Percentiles rank a stretch among this genome's conserved stretches.
Conservation (phyloP, 2,329 filamentous ascomycete genomes). For the Penicillium sp. region DNA sequence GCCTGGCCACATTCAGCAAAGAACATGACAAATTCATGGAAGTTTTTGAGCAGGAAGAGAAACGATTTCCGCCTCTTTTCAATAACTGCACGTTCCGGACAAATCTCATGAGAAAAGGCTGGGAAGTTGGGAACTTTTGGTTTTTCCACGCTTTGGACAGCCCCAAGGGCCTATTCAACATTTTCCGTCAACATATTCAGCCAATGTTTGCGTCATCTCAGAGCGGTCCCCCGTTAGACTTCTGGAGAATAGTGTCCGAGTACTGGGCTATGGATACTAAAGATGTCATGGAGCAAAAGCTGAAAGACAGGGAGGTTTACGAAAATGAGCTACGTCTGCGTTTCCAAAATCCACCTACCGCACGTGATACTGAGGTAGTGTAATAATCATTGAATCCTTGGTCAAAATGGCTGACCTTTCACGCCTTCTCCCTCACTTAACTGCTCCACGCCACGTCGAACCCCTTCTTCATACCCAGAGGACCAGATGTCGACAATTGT, state of each 20-base stretch:
- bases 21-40: slow-evolving; percentile 19
- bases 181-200: slow-evolving; percentile 15
- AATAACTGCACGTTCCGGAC: slow-evolving; percentile 7
- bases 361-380: no score
- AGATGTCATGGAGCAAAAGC: not conserved
- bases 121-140: slow-evolving; percentile 27
- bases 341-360: no score
- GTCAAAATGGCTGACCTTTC: no score
- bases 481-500: no score
- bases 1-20: slow-evolving; percentile 11
- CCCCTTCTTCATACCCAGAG: no score
- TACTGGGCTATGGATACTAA: slow-evolving; percentile 3
- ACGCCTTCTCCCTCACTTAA: no score
- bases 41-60: slow-evolving; percentile 23
- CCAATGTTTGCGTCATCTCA: not conserved
- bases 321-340: not conserved
- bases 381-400: no score
- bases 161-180: slow-evolving; percentile 23
- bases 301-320: not conserved
- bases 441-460: no score
- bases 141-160: slow-evolving; percentile 28
- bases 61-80: not conserved
- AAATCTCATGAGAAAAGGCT: slow-evolving; percentile 23
- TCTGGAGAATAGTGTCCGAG: not conserved
- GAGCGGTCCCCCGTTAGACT: not conserved